Evolutionary conservation across 2,329 filamentous ascomycete species (phyloP).

Genomic region (Xylariales sp.): DNA sequence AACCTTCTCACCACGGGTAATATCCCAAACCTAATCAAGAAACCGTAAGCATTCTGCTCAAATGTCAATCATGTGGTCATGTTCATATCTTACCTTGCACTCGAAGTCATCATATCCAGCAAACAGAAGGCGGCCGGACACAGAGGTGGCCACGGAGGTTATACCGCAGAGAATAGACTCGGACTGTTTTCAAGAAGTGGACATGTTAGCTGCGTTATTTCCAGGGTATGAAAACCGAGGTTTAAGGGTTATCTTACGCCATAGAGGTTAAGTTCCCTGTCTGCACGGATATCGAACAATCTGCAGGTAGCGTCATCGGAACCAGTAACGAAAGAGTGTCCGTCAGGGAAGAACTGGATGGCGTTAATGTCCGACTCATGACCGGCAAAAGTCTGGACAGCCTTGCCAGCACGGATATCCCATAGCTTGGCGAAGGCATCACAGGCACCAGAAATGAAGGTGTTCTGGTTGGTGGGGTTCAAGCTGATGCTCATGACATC

Average conservation of each 20-base stretch:
- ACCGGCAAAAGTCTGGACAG: slow-evolving; percentile 95
- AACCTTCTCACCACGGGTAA: slow-evolving; percentile 93
- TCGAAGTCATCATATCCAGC: slow-evolving; percentile 99
- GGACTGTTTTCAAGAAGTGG: slow-evolving; percentile 73
- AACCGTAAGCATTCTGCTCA: not conserved
- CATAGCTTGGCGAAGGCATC: slow-evolving; percentile 98
- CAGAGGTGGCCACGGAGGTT: slow-evolving; percentile 95
- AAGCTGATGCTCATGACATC: slow-evolving; percentile 99
- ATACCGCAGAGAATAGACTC: slow-evolving; percentile 97
- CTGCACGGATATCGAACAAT: slow-evolving; percentile 94
- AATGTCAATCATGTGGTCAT: not conserved
- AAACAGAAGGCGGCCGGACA: slow-evolving; percentile 91
- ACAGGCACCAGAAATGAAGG: slow-evolving; percentile 98
- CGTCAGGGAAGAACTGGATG: slow-evolving; percentile 98
- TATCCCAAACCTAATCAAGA: slow-evolving; percentile 80
- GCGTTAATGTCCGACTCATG: slow-evolving; percentile 99
- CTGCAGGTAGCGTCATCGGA: slow-evolving; percentile 97
- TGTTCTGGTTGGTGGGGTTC: slow-evolving; percentile 98
- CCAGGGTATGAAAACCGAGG: too few species aligned
- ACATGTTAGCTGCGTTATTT: too few species aligned
- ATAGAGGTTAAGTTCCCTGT: slow-evolving; percentile 70
- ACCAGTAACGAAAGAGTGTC: slow-evolving; percentile 95
- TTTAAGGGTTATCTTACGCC: slow-evolving; percentile 56
- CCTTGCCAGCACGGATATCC: slow-evolving; percentile 98
- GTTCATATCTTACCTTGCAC: slow-evolving; percentile 77